Percentiles rank a stretch among this genome's conserved stretches.
Conservation (phyloP, 2,329 filamentous ascomycete genomes). For the Ciborinia camelliae region DNA sequence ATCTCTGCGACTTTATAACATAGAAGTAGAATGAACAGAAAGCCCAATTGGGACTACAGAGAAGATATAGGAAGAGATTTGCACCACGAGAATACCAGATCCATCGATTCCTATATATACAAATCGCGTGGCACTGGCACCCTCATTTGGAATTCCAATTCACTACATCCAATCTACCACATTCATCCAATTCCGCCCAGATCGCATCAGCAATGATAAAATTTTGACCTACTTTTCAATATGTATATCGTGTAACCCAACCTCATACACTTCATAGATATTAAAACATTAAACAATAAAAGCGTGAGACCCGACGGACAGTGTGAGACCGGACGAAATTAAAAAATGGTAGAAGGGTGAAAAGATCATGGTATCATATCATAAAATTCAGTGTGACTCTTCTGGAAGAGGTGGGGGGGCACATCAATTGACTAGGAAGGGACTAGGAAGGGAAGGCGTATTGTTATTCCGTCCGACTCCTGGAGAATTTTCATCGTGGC, state of each 20-base stretch:
- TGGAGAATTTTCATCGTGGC: background rate
- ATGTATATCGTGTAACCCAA: background rate
- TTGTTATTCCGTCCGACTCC: no score
- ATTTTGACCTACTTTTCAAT: background rate
- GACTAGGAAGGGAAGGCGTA: no score
- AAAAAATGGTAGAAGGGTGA: background rate
- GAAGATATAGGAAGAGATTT: background rate
- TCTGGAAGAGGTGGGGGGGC: conserved; percentile 2
- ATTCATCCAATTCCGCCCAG: background rate
- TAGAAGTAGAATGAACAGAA: background rate
- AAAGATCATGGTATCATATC: background rate
- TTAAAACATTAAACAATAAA: conserved; percentile 3
- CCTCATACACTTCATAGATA: conserved; percentile 5
- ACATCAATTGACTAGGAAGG: background rate
- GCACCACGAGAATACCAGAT: background rate
- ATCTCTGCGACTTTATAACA: background rate
- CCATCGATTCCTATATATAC: background rate
- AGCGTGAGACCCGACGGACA: background rate
- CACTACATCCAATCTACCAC: background rate
- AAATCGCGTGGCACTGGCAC: background rate
- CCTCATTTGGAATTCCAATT: background rate
- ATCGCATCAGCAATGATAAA: background rate
- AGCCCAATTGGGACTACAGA: background rate
- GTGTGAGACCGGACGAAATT: background rate
- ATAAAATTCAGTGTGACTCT: background rate